Conservation (phyloP, 2,329 filamentous ascomycete genomes). For the Verticillium tricorpus region DNA sequence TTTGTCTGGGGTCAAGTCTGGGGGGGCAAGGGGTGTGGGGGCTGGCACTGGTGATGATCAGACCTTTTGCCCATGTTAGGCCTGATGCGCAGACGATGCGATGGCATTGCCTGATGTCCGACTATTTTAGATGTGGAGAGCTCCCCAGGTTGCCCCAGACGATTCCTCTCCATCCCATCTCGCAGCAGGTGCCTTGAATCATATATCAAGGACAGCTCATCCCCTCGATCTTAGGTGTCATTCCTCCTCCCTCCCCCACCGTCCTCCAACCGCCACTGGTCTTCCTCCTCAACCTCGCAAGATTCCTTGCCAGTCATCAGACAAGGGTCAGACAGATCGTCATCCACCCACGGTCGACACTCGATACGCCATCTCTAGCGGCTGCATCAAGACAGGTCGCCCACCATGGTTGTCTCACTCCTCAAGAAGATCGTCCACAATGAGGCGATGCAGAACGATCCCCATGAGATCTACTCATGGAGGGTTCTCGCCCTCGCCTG, state of each 20-base stretch:
- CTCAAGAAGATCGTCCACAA: constrained; percentile 42
- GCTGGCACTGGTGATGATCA: background rate
- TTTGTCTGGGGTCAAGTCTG: constrained; percentile 2
- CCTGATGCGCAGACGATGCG: background rate
- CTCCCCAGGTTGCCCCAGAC: background rate
- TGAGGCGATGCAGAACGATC: constrained; percentile 61
- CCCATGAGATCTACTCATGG: constrained; percentile 66
- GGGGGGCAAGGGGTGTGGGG: background rate
- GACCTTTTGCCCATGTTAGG: background rate
- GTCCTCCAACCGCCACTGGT: background rate
- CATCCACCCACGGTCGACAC: background rate
- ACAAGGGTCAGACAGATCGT: background rate
- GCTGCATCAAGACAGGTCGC: constrained; percentile 1
- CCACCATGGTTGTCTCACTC: constrained; percentile 13
- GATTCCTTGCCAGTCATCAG: background rate
- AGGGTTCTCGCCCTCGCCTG: constrained; percentile 59
- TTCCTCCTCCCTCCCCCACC: background rate
- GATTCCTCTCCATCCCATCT: background rate
- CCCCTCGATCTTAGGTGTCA: background rate
- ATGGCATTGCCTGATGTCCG: background rate
- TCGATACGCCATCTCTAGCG: background rate
- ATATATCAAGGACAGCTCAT: background rate
- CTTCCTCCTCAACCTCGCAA: background rate
- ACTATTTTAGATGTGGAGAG: background rate
- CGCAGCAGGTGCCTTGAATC: background rate